Evolutionary conservation across 2,329 filamentous ascomycete genomes (phyloP), one percentile per base, ranked within the genome.

Genomic region (Fusarium vanettenii): DNA sequence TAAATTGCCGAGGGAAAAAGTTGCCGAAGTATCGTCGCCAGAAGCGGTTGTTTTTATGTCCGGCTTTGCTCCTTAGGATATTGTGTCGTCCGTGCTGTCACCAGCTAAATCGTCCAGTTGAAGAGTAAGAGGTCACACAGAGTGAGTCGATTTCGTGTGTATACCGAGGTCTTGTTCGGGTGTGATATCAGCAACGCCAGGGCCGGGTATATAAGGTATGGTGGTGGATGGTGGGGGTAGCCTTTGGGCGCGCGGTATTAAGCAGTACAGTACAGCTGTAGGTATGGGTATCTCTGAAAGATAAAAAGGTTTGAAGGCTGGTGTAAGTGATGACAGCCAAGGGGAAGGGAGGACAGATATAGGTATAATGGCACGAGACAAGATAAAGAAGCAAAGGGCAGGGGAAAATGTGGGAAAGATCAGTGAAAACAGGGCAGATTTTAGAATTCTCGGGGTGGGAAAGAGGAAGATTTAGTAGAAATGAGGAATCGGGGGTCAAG

Each of bases 401-500:
- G 29, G 64, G 55, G 18, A 66, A 27, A 68, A 59, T 61, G 64
- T 69, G 62, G 69, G 56, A 71, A 69, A 71, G 64, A 70, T 63
- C 56, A 61, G 64, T 48, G 62, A 56, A 64, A 68, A 41, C 45
- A 66, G 70, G 66, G 64, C 67, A 73, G 65, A 63, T 50, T 52
- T 62, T 60, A 60, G 69, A 70, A 71, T 65, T 63, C 50, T 66
- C 48, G 70, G 67, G 70, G 73, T 61, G 68, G 66, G 73, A 74
- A 77, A 72, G 71, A 69, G 68, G 59, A 74, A 69, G 67, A 73
- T 76, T 75, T 75, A 75, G 73, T 76, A 75, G 71, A 75, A 78
- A 74, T 63, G 60, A 79, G 75, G 71, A 74, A 71, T 35, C 68
- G 65, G 67, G 62, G 62, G 75, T 61, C 39, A 55, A 66, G 60